Percentiles rank a stretch among this genome's conserved stretches.
Evolutionary conservation across 2,329 filamentous ascomycete genomes (phyloP).

Genomic region (Fusarium temperatum): DNA sequence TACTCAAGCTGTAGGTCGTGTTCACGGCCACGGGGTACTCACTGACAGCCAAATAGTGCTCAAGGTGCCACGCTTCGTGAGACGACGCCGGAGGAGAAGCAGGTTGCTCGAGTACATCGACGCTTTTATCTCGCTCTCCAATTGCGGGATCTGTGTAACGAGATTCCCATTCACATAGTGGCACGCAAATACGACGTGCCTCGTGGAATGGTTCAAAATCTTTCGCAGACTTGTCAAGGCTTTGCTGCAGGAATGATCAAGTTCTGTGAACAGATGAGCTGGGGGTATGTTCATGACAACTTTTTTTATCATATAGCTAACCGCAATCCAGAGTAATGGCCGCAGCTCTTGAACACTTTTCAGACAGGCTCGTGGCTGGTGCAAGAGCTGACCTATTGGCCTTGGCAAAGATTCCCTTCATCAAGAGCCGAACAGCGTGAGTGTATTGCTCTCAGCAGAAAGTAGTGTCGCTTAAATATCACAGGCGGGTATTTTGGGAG

Average conservation of each 20-base stretch:
- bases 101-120: constrained; percentile 70
- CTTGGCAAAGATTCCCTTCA: constrained; percentile 75
- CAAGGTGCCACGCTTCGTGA: constrained; percentile 73
- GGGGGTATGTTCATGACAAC: constrained; percentile 59
- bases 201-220: constrained; percentile 74
- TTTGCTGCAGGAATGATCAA: constrained; percentile 83
- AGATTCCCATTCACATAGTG: constrained; percentile 74
- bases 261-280: constrained; percentile 80
- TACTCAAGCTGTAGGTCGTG: constrained; percentile 70
- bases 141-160: constrained; percentile 81
- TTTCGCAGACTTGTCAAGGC: constrained; percentile 79
- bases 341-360: constrained; percentile 78
- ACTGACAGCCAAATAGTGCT: constrained; percentile 58
- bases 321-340: constrained; percentile 65
- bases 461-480: constrained; percentile 1
- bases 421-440: constrained; percentile 79
- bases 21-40: background rate
- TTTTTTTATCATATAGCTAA: constrained; percentile 16
- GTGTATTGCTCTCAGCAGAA: constrained; percentile 27
- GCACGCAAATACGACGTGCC: constrained; percentile 76
- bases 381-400: constrained; percentile 76
- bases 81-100: constrained; percentile 66
- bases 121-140: constrained; percentile 81
- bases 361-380: constrained; percentile 76
- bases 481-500: constrained; percentile 72